A percentile compares a stretch with the other conserved stretches of the same genome.
These are phyloP conservation scores for Neurospora sp. DNA, from an alignment of 495 filamentous ascomycete genomes.

Conservation along the genomic window DNA sequence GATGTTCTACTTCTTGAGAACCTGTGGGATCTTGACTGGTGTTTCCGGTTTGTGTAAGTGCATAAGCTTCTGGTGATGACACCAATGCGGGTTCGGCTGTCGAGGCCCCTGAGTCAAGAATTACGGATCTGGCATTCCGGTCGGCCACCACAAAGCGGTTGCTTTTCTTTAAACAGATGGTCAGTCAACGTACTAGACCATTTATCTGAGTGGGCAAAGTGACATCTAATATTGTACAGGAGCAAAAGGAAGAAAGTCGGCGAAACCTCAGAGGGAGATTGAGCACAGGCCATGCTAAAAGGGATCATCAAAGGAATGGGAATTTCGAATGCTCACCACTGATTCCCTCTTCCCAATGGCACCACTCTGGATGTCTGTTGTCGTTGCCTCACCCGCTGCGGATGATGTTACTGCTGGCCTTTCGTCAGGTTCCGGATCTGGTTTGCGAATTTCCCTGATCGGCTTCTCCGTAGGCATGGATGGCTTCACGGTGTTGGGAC, in stretches of 20 bases:
- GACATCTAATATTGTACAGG: background rate
- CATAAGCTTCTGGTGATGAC: background rate
- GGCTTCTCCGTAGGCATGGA: background rate
- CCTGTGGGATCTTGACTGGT: background rate
- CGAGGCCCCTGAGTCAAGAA: constrained; percentile 1
- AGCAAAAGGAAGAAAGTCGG: background rate
- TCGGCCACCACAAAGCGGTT: constrained; percentile 22
- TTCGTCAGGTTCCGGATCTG: background rate
- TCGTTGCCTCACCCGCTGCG: background rate
- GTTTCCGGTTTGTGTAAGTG: background rate
- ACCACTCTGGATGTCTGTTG: background rate
- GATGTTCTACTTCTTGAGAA: background rate
- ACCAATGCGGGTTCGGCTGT: background rate
- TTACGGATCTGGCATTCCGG: constrained; percentile 10
- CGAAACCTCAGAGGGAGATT: background rate
- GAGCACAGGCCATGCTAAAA: background rate
- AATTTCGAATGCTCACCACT: constrained; percentile 6
- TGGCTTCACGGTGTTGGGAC: background rate
- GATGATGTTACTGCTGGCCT: background rate
- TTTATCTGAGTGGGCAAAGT: background rate
- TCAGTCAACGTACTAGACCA: background rate
- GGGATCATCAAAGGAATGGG: background rate
- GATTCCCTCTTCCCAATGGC: constrained; percentile 5
- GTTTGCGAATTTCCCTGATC: background rate
- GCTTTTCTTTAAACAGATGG: constrained; percentile 4